Base-by-base conservation (phyloP, 129 eudicot genomes). In the Centaurea solstitialis region DNA sequence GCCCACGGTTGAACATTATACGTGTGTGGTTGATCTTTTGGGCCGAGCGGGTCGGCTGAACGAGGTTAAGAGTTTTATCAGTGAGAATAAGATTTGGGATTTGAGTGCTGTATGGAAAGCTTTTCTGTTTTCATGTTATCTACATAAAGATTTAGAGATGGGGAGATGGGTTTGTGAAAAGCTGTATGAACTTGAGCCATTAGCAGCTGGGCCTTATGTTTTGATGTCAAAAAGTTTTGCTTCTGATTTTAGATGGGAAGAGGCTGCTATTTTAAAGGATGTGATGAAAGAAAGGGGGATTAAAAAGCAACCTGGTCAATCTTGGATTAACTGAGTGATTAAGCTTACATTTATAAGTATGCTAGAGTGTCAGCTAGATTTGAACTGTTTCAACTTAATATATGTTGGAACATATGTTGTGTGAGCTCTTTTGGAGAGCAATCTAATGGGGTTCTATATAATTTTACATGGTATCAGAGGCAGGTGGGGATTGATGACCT, bases 21-120 rank as follows among this genome's bases (percentile, higher is more conserved):
- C 98, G 61, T 94, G 94, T 83, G 87, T 91, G 90, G 92, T 94
- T 17, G 98, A 94, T 90, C 90, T 91, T 73, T 82, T 88, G 79
- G 98, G 98, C 3, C 90, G 95, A 20, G 93, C 88, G 12, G 97
- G 97, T 61, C 84, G 73, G 68, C 79, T 94, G 39, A 74, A 91
- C 26, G 93, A 91, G 78, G 86, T 85, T 12, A 76, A 80, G 80
- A 82, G 73, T 66, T 94, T 94, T 76, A 89, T 94, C 15, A 9
- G 45, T 41, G 89, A 85, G 79, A 89, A 91, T 33, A 76, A 81
- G 13, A 79, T 94, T 9, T 82, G 88, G 28, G 87, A 90, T 84
- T 23, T 87, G 23, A 61, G 78, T 70, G 86, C 84, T 85, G 95
- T 94, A 76, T 94, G 98, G 97, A 88, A 79, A 69, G 85, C 92